Percentiles rank a stretch among this genome's conserved stretches.
phyloP scores from a whole-genome alignment of 1,139 yeast species.

The Suzukiozyma palmioleophila region DNA sequence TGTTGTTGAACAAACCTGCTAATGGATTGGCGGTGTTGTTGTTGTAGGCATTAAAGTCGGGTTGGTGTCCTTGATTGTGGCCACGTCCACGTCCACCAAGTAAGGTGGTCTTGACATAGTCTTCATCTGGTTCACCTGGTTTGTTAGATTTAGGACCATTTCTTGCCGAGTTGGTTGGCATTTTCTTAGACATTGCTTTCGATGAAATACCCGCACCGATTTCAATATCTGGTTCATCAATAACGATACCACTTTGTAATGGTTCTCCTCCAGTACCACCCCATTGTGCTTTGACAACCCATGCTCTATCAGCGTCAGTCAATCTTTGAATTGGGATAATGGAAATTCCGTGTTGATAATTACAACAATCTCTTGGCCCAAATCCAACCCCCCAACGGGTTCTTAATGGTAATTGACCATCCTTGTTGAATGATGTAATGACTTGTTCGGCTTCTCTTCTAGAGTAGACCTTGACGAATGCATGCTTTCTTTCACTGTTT shows the following conservation, averaged over 20 bases:
- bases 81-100: slow-evolving; percentile 18
- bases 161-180: slow-evolving; percentile 84
- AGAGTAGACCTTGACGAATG: slow-evolving; percentile 94
- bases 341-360: slow-evolving; percentile 86
- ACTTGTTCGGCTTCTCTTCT: slow-evolving; percentile 89
- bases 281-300: slow-evolving; percentile 92
- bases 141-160: slow-evolving; percentile 80
- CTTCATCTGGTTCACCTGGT: slow-evolving; percentile 56
- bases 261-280: slow-evolving; percentile 96
- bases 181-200: slow-evolving; percentile 81
- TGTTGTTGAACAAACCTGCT: slow-evolving; percentile 42
- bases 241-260: slow-evolving; percentile 72
- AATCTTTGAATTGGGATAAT: slow-evolving; percentile 80
- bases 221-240: slow-evolving; percentile 97
- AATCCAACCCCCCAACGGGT: slow-evolving; percentile 99
- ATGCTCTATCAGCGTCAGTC: slow-evolving; percentile 88
- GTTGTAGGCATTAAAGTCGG: slow-evolving; percentile 31
- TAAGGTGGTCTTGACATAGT: slow-evolving; percentile 36
- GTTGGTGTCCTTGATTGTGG: slow-evolving; percentile 28
- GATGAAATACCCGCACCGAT: slow-evolving; percentile 93
- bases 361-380: slow-evolving; percentile 98
- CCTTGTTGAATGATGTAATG: slow-evolving; percentile 49
- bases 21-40: slow-evolving; percentile 47
- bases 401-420: slow-evolving; percentile 54
- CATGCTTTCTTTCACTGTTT: slow-evolving; percentile 88